A percentile compares a stretch with the other conserved stretches of the same genome.
phyloP scores from a whole-genome alignment of 2,329 filamentous ascomycete species.

The Onygena corvina region DNA sequence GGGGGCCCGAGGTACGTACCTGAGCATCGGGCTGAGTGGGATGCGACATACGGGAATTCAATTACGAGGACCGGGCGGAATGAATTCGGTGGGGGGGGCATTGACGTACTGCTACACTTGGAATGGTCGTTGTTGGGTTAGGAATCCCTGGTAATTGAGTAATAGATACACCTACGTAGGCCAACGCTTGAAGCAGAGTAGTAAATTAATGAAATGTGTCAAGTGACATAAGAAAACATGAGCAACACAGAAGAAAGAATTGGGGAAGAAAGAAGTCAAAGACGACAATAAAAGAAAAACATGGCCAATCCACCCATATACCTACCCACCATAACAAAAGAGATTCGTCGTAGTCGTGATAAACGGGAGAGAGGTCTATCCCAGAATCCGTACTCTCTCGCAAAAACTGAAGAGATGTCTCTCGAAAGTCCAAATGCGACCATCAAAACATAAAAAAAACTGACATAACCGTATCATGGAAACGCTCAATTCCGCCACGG shows the following conservation, averaged over 20 bases:
- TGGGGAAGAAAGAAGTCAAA: not conserved
- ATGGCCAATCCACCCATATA: not conserved
- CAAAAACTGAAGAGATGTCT: not conserved
- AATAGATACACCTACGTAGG: too few relatives aligned
- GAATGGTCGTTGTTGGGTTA: too few relatives aligned
- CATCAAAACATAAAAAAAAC: not conserved
- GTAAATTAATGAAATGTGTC: not conserved
- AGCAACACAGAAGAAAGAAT: not conserved
- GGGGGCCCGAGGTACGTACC: too few relatives aligned
- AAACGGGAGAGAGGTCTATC: not conserved
- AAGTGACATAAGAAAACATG: not conserved
- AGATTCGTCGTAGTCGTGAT: constrained; percentile 5
- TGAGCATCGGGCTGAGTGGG: too few relatives aligned
- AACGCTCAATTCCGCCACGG: too few relatives aligned
- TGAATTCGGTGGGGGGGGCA: too few relatives aligned
- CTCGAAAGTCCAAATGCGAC: not conserved
- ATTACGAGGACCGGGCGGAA: too few relatives aligned
- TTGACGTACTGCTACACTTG: too few relatives aligned
- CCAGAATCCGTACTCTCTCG: not conserved
- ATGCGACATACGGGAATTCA: too few relatives aligned
- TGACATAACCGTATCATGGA: not conserved
- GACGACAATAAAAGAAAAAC: not conserved
- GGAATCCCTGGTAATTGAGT: too few relatives aligned
- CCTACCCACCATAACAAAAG: not conserved
- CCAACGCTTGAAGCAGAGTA: not conserved